A percentile compares a stretch with the other conserved stretches of the same genome.
Conservation (phyloP, 1,284 basidiomycete genomes). For the Mycena citricolor region DNA sequence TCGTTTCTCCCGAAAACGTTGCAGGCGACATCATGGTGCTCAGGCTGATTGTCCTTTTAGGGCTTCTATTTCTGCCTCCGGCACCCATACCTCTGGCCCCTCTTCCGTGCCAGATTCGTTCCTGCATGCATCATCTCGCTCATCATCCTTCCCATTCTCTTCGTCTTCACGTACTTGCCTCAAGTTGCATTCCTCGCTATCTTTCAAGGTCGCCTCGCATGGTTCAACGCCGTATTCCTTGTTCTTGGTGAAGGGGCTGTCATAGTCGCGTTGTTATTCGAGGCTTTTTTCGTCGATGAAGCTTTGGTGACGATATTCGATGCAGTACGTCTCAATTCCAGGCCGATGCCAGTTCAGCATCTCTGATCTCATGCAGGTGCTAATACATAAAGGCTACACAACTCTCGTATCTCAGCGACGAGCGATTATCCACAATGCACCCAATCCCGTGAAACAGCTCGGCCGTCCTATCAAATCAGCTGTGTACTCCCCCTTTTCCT, state of each 20-base stretch:
- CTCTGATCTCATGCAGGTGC: slow-evolving; percentile 26
- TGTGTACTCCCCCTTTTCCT: slow-evolving; percentile 22
- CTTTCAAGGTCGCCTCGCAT: slow-evolving; percentile 59
- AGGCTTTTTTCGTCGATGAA: slow-evolving; percentile 48
- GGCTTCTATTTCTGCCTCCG: slow-evolving; percentile 20
- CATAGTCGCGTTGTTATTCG: slow-evolving; percentile 47
- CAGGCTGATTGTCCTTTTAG: too few species aligned
- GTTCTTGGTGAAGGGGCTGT: slow-evolving; percentile 41
- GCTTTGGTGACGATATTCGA: slow-evolving; percentile 39
- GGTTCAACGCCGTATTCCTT: slow-evolving; percentile 38
- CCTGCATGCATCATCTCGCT: slow-evolving; percentile 17
- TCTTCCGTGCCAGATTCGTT: slow-evolving; percentile 16
- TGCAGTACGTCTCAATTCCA: slow-evolving; percentile 24
- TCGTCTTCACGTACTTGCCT: slow-evolving; percentile 67
- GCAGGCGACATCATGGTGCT: too few species aligned
- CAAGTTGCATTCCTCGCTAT: slow-evolving; percentile 66
- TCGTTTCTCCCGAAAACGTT: not conserved
- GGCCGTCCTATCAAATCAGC: slow-evolving; percentile 31
- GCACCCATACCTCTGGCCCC: slow-evolving; percentile 20
- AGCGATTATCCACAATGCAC: slow-evolving; percentile 27
- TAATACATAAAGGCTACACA: slow-evolving; percentile 41
- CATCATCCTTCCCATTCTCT: slow-evolving; percentile 34
- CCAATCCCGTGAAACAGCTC: slow-evolving; percentile 32
- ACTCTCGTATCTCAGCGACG: slow-evolving; percentile 37
- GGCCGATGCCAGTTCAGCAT: slow-evolving; percentile 2